A percentile compares a stretch with the other conserved stretches of the same genome.
Conservation (phyloP, 1,284 basidiomycete species). For the Coniferiporia weirii region DNA sequence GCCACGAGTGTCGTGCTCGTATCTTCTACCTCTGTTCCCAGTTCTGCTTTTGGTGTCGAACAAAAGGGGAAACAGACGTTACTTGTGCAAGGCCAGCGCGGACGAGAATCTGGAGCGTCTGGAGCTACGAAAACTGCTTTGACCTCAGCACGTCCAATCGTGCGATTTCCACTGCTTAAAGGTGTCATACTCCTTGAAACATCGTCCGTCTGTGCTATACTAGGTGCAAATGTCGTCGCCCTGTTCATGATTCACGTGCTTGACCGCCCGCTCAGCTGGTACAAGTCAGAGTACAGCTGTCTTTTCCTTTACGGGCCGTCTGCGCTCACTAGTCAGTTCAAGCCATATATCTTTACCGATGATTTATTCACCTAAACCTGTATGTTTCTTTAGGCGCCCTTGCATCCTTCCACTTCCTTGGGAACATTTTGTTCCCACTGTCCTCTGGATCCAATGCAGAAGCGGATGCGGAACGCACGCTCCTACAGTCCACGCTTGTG, state of each 20-base stretch:
- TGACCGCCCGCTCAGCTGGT: slow-evolving; percentile 76
- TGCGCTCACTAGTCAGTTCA: slow-evolving; percentile 52
- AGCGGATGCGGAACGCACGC: slow-evolving; percentile 43
- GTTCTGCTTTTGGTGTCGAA: background rate
- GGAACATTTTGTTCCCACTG: slow-evolving; percentile 23
- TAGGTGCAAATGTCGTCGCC: slow-evolving; percentile 72
- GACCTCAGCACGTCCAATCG: no score
- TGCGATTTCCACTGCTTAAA: slow-evolving; percentile 27
- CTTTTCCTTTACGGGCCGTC: slow-evolving; percentile 78
- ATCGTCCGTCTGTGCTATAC: slow-evolving; percentile 52
- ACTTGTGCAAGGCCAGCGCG: background rate
- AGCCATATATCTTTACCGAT: background rate
- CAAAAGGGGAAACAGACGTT: slow-evolving; percentile 1
- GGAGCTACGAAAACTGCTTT: slow-evolving; percentile 31
- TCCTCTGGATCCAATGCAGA: slow-evolving; percentile 32
- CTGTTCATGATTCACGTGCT: slow-evolving; percentile 61
- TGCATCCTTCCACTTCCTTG: slow-evolving; percentile 44
- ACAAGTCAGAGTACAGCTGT: slow-evolving; percentile 66
- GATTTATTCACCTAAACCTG: slow-evolving; percentile 20
- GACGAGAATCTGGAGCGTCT: slow-evolving; percentile 24
- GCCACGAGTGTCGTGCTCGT: slow-evolving; percentile 44
- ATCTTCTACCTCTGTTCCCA: slow-evolving; percentile 24
- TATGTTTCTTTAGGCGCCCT: slow-evolving; percentile 41
- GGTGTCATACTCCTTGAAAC: slow-evolving; percentile 41
- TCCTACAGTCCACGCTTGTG: slow-evolving; percentile 60